phyloP scores from a whole-genome alignment of 2,329 filamentous ascomycete species.

The Cucurbitaria berberidis region DNA sequence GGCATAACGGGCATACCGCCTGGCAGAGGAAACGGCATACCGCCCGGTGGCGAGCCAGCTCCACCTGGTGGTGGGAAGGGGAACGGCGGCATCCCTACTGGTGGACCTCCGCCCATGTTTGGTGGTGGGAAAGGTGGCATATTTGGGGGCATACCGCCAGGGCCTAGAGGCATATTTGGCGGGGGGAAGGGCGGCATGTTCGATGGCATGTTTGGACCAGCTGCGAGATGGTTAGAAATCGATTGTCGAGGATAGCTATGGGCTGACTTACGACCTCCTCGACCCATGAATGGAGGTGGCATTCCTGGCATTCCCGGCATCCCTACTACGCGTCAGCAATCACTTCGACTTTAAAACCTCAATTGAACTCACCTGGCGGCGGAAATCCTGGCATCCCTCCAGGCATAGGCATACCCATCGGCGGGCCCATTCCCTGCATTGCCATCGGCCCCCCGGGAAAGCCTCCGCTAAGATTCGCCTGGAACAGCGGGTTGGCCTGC shows the following conservation, averaged over 20 bases:
- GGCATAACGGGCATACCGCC: constrained; percentile 40
- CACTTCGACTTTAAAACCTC: background rate
- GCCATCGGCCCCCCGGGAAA: constrained; percentile 40
- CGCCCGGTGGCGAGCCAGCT: constrained; percentile 40
- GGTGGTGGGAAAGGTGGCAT: constrained; percentile 51
- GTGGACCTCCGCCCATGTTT: constrained; percentile 31
- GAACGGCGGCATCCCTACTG: constrained; percentile 38
- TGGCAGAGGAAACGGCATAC: constrained; percentile 49
- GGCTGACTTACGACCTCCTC: constrained; percentile 46
- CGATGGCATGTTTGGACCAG: constrained; percentile 31
- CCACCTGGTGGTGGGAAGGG: constrained; percentile 35
- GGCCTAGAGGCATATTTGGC: constrained; percentile 44
- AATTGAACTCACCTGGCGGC: constrained; percentile 22
- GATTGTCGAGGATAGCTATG: background rate
- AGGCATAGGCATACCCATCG: constrained; percentile 30
- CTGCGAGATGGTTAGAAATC: constrained; percentile 10
- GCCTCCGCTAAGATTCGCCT: constrained; percentile 56
- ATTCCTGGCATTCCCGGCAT: constrained; percentile 47
- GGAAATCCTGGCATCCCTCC: constrained; percentile 19
- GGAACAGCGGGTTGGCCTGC: constrained; percentile 85
- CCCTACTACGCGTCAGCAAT: constrained; percentile 24
- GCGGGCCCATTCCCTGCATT: constrained; percentile 24
- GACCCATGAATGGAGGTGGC: constrained; percentile 51
- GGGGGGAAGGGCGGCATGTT: constrained; percentile 43
- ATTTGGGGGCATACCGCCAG: constrained; percentile 34